Conservation (phyloP, 345 rosid species). For the Gossypium longicalyx region DNA sequence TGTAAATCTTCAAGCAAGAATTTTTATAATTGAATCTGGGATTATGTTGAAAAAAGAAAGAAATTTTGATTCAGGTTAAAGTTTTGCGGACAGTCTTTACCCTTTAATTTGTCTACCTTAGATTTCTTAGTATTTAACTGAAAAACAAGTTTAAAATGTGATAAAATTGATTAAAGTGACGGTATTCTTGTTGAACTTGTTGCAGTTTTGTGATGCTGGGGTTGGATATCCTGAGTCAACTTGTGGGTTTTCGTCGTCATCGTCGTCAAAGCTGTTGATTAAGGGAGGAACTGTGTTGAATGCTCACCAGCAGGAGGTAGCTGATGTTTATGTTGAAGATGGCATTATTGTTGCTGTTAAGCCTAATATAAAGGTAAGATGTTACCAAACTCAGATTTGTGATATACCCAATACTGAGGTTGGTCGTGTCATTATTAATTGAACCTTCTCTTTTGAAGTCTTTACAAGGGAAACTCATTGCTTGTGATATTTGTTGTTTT, state of each 20-base stretch:
- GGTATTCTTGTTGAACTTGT: neutral
- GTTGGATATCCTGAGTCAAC: slow-evolving; percentile 32
- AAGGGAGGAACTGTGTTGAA: slow-evolving; percentile 91
- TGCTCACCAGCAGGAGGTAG: slow-evolving; percentile 70
- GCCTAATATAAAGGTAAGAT: slow-evolving; percentile 58
- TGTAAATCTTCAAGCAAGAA: neutral
- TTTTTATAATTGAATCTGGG: neutral
- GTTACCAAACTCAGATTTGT: neutral
- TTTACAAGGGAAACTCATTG: neutral
- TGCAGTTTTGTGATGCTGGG: slow-evolving; percentile 66
- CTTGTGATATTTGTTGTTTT: neutral
- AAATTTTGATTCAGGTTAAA: neutral
- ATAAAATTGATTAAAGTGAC: neutral
- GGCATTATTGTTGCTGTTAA: slow-evolving; percentile 64
- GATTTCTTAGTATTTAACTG: neutral
- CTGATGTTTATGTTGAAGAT: slow-evolving; percentile 88
- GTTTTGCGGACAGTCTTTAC: neutral
- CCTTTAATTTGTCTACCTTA: neutral
- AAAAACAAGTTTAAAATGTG: neutral
- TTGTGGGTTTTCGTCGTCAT: slow-evolving; percentile 39
- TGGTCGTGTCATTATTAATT: neutral
- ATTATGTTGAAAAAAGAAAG: neutral
- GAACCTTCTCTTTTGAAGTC: neutral
- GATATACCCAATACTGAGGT: neutral
- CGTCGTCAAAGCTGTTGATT: slow-evolving; percentile 64